These are phyloP conservation scores for Cystofilobasidium capitatum DNA, from an alignment of 768 basidiomycete species.

Conservation along the genomic window DNA sequence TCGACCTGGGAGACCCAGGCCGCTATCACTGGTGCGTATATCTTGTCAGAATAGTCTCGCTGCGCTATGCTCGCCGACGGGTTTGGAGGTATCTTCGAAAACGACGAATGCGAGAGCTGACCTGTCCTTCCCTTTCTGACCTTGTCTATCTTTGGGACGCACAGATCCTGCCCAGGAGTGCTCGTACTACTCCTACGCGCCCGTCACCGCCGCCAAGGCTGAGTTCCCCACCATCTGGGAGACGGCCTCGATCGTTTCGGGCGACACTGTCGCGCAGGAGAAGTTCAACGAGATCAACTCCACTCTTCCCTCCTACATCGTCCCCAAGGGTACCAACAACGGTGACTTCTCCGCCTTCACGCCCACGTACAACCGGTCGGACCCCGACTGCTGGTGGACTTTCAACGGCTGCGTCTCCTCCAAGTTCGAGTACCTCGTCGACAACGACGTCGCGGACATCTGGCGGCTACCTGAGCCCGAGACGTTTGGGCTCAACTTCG, in stretches of 20 bases:
- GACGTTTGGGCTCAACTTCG: constrained; percentile 40
- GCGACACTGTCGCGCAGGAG: constrained; percentile 34
- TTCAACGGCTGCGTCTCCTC: constrained; percentile 21
- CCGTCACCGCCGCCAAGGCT: constrained; percentile 29
- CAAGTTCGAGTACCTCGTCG: constrained; percentile 34
- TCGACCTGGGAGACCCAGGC: constrained; percentile 5
- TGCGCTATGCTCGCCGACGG: neutral
- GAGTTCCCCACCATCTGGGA: constrained; percentile 36
- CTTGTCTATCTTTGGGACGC: neutral
- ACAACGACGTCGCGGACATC: constrained; percentile 36
- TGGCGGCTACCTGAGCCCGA: constrained; percentile 36
- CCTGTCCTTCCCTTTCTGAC: neutral
- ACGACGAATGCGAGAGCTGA: neutral
- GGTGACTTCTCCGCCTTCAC: constrained; percentile 36
- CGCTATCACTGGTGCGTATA: neutral
- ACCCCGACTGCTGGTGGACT: constrained; percentile 43
- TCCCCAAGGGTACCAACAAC: constrained; percentile 34
- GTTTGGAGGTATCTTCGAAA: no score
- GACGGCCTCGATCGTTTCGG: constrained; percentile 34
- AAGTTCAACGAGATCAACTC: constrained; percentile 37
- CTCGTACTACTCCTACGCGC: constrained; percentile 36
- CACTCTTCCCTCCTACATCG: constrained; percentile 32
- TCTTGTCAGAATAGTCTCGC: neutral
- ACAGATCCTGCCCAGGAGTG: constrained; percentile 35
- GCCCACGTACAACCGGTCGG: constrained; percentile 31